phyloP scores from a whole-genome alignment of 306 rosid species.

The Mucuna pruriens region DNA sequence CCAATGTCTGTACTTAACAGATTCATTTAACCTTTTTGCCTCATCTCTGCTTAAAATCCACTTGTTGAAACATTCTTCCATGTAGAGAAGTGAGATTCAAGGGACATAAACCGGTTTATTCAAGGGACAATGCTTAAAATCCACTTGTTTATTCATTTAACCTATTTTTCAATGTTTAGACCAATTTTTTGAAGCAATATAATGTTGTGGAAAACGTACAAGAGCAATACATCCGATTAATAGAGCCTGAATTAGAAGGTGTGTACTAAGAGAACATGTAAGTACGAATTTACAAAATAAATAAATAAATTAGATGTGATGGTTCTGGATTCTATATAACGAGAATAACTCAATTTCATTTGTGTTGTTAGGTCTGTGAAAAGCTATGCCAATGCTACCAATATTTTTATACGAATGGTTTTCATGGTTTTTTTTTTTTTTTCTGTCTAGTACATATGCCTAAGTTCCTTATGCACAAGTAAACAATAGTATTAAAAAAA shows the following conservation, averaged over 20 bases:
- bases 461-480: neutral
- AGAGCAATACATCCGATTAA: neutral
- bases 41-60: conserved; percentile 17
- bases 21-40: conserved; percentile 7
- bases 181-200: conserved; percentile 9
- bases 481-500: neutral
- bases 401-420: neutral
- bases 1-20: conserved; percentile 28
- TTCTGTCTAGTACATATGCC: neutral
- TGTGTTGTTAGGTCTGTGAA: neutral
- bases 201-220: neutral
- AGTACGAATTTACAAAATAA: neutral
- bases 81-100: conserved; percentile 8
- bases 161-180: neutral
- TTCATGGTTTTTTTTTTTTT: neutral
- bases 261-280: neutral
- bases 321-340: neutral
- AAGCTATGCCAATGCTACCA: neutral
- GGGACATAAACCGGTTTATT: too few species aligned
- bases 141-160: neutral
- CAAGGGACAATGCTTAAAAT: too few species aligned
- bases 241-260: neutral
- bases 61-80: conserved; percentile 7
- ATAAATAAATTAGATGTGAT: neutral
- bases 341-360: neutral